Base-by-base conservation (phyloP, 352 stramenopile species). In the Globisporangium takayamanum region DNA sequence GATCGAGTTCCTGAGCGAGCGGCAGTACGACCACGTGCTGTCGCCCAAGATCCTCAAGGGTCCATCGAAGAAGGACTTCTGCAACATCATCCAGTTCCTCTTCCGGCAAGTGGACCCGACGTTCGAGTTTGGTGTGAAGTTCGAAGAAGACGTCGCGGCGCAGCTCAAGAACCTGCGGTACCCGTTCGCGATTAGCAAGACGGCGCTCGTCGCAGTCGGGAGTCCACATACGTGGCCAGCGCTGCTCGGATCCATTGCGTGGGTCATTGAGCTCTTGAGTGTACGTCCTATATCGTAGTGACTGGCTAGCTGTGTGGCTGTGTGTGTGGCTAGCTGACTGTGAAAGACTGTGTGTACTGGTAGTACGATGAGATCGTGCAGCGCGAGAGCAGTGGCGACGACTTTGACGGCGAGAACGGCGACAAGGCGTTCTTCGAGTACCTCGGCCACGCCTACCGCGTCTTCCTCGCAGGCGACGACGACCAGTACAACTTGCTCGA, bases 41-140 rank as follows among this genome's bases (percentile, higher is more conserved):
- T 87, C 82, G 0, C 79, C 79, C 5, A 97, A 98, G 60, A 84
- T 96, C 46, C 74, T 99, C 18, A 84, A 86, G 18, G 81, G 89
- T 3, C 96, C 97, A 5, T 98, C 94, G 16, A 96, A 95, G 44
- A 98, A 98, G 61, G 97, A 99, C 66, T 99, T 99, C 66, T 85
- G 84, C 61, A 94, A 98, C 65, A 98, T 99, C 59, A 83, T 99
- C 55, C 84, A 90, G 22, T 99, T 99, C 64, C 71, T 99, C 33
- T 96, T 99, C 57, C 79, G 90, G 12, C 76, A 94, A 51, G 68
- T 99, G 22, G 97, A 99, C 68, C 80, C 89, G n/a, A 97, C 78
- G 50, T 94, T 92, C 55, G 72, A 84, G 58, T 89, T 92, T 54
- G 72, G 74, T 10, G 42, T 69, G 55, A 90, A 92, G 59, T 80